Conservation (phyloP, 176 grass and related monocot species). For the Neostapfia colusana region DNA sequence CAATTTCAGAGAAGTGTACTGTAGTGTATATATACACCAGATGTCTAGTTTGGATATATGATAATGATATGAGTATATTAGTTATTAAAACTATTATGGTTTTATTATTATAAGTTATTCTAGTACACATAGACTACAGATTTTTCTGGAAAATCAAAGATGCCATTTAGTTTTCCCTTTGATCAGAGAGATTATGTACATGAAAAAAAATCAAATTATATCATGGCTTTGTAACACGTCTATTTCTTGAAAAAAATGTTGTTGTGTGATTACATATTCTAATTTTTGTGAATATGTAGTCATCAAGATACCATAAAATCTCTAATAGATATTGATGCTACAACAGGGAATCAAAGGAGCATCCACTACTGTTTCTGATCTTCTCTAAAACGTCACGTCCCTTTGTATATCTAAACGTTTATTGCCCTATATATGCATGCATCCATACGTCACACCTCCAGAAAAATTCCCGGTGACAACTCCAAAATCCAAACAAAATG, state of each 20-base stretch:
- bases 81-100: background rate
- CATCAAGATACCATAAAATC: background rate
- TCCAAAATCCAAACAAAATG: conserved; percentile 43
- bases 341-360: conserved; percentile 37
- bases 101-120: background rate
- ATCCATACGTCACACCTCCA: conserved; percentile 54
- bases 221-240: background rate
- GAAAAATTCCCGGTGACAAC: conserved; percentile 34
- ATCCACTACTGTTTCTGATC: conserved; percentile 14
- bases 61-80: background rate
- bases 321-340: conserved; percentile 30
- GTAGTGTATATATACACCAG: background rate
- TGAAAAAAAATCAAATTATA: background rate
- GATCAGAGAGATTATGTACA: background rate
- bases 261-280: background rate
- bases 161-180: background rate
- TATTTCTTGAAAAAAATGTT: background rate
- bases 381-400: conserved; percentile 25
- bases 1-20: background rate
- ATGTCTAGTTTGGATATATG: background rate
- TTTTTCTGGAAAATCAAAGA: background rate
- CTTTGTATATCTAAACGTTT: conserved; percentile 25
- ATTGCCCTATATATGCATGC: conserved; percentile 17
- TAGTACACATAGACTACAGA: background rate
- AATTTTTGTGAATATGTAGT: background rate